Base-by-base conservation (phyloP, 495 filamentous ascomycete genomes). In the Penicillium longicatenatum region DNA sequence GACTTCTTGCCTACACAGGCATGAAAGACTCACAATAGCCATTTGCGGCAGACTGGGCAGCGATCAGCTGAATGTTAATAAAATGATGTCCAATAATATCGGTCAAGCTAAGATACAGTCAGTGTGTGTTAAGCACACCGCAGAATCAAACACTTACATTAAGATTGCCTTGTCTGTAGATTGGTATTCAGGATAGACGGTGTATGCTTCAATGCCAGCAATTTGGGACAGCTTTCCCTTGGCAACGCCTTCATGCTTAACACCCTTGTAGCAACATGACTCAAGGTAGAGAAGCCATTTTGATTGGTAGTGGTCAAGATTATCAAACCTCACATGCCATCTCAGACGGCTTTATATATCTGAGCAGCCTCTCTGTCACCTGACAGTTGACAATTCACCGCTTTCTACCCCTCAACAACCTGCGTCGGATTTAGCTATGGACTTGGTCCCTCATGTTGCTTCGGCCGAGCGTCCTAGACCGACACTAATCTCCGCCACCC, bases 1-100 rank as follows among this genome's bases (percentile, higher is more conserved):
- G 7, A 3, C 19, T 43, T 43, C 0, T 1, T 19, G n/a, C 41
- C 16, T 43, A 16, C 16, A 20, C 12, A 4, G 2, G 5, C 0
- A 1, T 26, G 6, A 14, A 20, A 14, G 0, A 20, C 47, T 50
- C n/a, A 50, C 47, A 44, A 20, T 54, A 54, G 19, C 51, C 51
- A 24, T 54, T 54, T 19, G 51, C 51, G 4, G 51, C 51, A 26
- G 45, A 54, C n/a, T 54, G 51, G 22, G 44, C 51, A 31, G 51
- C 51, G 16, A 54, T 42, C 4, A 54, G 51, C 39, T 54, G 51
- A 19, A 44, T 20, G 42, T 54, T 54, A 21, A 42, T 41, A 14
- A 37, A 29, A 2, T 24, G 24, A 8, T 54, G 51, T 19, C 51
- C 51, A n/a, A 42, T 30, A 22, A 54, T 42, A 22, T 54, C 51